A percentile compares a stretch with the other conserved stretches of the same genome.
phyloP scores from a whole-genome alignment of 768 basidiomycete genomes.

The Lepiota brunneoincarnata region DNA sequence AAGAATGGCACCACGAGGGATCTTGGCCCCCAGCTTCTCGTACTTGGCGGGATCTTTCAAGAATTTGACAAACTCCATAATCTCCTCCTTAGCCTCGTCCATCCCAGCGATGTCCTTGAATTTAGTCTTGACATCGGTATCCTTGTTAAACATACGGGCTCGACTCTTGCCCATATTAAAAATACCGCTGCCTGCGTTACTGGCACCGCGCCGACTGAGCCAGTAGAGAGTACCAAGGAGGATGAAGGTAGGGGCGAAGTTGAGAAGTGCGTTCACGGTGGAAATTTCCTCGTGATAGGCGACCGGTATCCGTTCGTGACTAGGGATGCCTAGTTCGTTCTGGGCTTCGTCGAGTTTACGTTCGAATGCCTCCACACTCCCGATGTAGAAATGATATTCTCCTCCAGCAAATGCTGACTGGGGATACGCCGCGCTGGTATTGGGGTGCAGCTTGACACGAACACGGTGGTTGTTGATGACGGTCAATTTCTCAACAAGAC shows the following conservation, averaged over 20 bases:
- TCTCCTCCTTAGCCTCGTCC: constrained; percentile 99
- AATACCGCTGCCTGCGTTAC: constrained; percentile 80
- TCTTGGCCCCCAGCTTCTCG: constrained; percentile 96
- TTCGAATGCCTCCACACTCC: constrained; percentile 95
- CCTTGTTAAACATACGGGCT: constrained; percentile 95
- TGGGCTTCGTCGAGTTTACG: constrained; percentile 94
- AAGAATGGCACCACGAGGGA: constrained; percentile 91
- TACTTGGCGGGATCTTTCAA: constrained; percentile 93
- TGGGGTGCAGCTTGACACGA: constrained; percentile 89
- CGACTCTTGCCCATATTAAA: constrained; percentile 96
- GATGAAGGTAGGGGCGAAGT: constrained; percentile 93
- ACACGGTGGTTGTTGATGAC: constrained; percentile 91
- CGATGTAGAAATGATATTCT: constrained; percentile 94
- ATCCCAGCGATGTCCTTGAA: constrained; percentile 99
- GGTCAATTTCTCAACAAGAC: constrained; percentile 88
- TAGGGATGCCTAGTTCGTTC: constrained; percentile 86
- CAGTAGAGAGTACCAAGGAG: constrained; percentile 89
- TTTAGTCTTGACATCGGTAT: constrained; percentile 88
- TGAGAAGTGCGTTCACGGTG: constrained; percentile 73
- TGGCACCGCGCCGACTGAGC: constrained; percentile 71
- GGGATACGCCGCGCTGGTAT: constrained; percentile 80
- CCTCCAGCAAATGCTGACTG: constrained; percentile 45
- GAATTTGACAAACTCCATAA: constrained; percentile 99
- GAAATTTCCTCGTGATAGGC: constrained; percentile 96
- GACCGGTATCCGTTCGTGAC: constrained; percentile 92